Percentiles rank a stretch among this genome's conserved stretches.
Evolutionary conservation across 495 filamentous ascomycete species (phyloP).

Genomic region (Tuber calosporum): DNA sequence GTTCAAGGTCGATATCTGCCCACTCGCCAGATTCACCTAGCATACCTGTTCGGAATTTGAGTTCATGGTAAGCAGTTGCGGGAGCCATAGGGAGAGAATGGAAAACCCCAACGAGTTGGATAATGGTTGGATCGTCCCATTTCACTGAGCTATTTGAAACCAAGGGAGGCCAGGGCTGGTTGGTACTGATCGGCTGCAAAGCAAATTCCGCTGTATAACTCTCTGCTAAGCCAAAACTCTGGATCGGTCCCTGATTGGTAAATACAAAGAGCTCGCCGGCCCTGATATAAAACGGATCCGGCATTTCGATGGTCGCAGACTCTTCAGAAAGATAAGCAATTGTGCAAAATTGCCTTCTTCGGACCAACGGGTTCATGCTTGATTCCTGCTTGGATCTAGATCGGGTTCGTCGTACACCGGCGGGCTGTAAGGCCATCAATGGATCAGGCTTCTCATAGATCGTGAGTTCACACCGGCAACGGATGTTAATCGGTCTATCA

Average conservation of each 20-base stretch:
- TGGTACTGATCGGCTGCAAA: slow-evolving; percentile 26
- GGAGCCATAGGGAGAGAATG: slow-evolving; percentile 26
- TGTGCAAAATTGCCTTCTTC: slow-evolving; percentile 36
- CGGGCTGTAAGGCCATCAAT: not conserved
- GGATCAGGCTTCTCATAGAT: slow-evolving; percentile 27
- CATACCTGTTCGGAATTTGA: slow-evolving; percentile 19
- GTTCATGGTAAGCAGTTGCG: slow-evolving; percentile 18
- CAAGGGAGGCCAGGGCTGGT: slow-evolving; percentile 32
- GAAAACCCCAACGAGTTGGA: slow-evolving; percentile 19
- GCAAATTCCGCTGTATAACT: slow-evolving; percentile 28
- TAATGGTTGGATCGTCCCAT: slow-evolving; percentile 26
- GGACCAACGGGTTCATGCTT: slow-evolving; percentile 24
- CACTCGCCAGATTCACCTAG: slow-evolving; percentile 4
- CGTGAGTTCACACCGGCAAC: slow-evolving; percentile 35
- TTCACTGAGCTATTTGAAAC: slow-evolving; percentile 6
- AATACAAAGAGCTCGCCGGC: slow-evolving; percentile 38
- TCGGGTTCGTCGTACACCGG: not conserved
- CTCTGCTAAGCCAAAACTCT: slow-evolving; percentile 33
- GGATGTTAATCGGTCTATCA: slow-evolving; percentile 15
- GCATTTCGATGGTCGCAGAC: slow-evolving; percentile 35
- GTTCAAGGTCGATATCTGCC: slow-evolving; percentile 29
- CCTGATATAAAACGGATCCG: slow-evolving; percentile 38
- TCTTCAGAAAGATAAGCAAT: slow-evolving; percentile 34
- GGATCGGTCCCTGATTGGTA: slow-evolving; percentile 29
- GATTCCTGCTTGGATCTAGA: slow-evolving; percentile 7